Conservation (phyloP, 208 protist species). For the Acanthamoeba healyi region DNA sequence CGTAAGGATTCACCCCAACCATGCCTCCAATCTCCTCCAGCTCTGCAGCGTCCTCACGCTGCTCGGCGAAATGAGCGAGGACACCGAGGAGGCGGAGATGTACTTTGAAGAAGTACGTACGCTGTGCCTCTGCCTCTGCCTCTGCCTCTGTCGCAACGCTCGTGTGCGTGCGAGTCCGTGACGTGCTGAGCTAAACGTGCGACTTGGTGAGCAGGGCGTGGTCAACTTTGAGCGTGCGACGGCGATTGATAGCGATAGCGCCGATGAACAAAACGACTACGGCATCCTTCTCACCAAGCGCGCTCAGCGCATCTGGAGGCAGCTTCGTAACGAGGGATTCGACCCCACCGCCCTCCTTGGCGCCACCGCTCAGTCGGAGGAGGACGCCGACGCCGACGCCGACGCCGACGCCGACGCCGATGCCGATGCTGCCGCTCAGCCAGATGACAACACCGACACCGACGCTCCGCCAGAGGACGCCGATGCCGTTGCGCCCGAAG, state of each 20-base stretch:
- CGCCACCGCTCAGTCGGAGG: background rate
- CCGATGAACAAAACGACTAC: background rate
- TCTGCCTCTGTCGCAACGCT: background rate
- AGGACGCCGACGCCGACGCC: background rate
- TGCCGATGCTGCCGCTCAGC: too few species aligned
- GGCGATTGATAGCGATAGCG: background rate
- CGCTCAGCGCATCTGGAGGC: background rate
- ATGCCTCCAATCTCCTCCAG: background rate
- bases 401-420: background rate
- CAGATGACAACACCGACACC: too few species aligned
- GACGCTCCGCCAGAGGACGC: too few species aligned
- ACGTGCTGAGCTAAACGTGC: too few species aligned
- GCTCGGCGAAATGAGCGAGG: background rate
- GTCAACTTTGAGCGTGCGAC: background rate
- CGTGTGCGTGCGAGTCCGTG: too few species aligned
- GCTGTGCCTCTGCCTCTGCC: background rate
- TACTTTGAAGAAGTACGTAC: background rate
- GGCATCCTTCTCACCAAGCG: slow-evolving; percentile 59
- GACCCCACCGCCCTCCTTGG: background rate
- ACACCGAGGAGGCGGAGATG: background rate
- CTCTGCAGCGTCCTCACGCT: background rate
- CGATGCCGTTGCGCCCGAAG: background rate
- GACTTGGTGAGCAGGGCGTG: background rate
- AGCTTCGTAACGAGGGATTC: background rate
- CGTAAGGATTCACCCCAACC: background rate